These are phyloP conservation scores for Oleoguttula mirabilis DNA, from an alignment of 495 filamentous ascomycete species.

Conservation along the genomic window DNA sequence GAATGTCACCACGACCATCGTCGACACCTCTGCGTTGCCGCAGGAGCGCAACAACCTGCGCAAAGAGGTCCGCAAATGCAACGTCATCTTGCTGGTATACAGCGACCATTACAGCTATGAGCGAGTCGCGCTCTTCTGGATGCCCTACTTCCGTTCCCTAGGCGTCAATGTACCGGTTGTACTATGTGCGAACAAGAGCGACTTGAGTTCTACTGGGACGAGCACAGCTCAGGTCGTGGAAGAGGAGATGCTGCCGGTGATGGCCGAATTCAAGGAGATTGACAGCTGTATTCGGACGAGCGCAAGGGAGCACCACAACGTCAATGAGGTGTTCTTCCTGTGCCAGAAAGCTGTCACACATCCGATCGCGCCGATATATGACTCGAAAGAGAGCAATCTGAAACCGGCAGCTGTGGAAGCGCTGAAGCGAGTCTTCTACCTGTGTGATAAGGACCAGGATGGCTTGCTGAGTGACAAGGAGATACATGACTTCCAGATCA, in stretches of 20 bases:
- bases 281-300: slow-evolving; percentile 94
- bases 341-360: slow-evolving; percentile 98
- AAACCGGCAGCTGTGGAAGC: slow-evolving; percentile 83
- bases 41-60: slow-evolving; percentile 80
- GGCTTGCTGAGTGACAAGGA: slow-evolving; percentile 86
- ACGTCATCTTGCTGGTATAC: slow-evolving; percentile 94
- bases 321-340: slow-evolving; percentile 93
- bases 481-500: slow-evolving; percentile 77
- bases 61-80: slow-evolving; percentile 90
- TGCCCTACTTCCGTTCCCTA: slow-evolving; percentile 90
- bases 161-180: slow-evolving; percentile 97
- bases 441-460: slow-evolving; percentile 93
- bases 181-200: slow-evolving; percentile 92
- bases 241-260: slow-evolving; percentile 96
- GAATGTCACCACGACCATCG: slow-evolving; percentile 89
- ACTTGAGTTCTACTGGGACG: slow-evolving; percentile 46
- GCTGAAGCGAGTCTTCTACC: slow-evolving; percentile 79
- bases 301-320: slow-evolving; percentile 85
- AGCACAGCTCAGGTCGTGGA: slow-evolving; percentile 71
- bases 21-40: slow-evolving; percentile 91
- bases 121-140: slow-evolving; percentile 91
- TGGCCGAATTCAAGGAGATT: slow-evolving; percentile 98
- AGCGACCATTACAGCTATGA: slow-evolving; percentile 99
- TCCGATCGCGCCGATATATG: slow-evolving; percentile 89
- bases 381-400: slow-evolving; percentile 75